Conservation (phyloP, 2,329 filamentous ascomycete species). For the Cryphonectria parasitica region DNA sequence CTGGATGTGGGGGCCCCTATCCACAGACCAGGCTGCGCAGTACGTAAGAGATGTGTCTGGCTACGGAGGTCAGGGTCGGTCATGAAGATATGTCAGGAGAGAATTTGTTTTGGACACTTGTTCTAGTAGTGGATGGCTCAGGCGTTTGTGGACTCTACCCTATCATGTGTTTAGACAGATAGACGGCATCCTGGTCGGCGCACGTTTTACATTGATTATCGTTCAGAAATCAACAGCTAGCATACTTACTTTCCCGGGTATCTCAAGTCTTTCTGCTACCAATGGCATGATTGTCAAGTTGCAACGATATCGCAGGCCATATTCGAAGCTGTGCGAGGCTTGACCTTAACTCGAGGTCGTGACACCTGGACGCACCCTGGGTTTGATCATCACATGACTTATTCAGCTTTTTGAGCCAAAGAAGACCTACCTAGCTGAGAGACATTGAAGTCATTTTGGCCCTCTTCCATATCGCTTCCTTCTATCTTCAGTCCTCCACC, state of each 20-base stretch:
- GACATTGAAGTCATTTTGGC: no score
- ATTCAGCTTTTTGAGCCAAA: no score
- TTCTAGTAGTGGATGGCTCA: not conserved
- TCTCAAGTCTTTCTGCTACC: not conserved
- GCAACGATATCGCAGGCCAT: no score
- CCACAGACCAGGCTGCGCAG: constrained; percentile 17
- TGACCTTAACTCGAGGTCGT: no score
- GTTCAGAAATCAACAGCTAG: not conserved
- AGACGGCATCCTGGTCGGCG: constrained; percentile 2
- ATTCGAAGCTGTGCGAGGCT: no score
- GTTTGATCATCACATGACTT: no score
- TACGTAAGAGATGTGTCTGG: constrained; percentile 22
- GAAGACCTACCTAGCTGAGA: no score
- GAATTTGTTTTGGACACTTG: not conserved
- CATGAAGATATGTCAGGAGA: not conserved
- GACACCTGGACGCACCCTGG: no score
- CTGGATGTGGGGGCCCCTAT: constrained; percentile 23
- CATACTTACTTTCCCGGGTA: not conserved
- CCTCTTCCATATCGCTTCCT: no score
- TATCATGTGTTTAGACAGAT: not conserved
- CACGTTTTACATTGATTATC: no score
- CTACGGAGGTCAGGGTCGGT: not conserved
- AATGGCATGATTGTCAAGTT: no score
- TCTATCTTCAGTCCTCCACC: not conserved
- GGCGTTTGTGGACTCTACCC: not conserved